These are phyloP conservation scores for Triglochin maritima DNA, from an alignment of 106 monocot species.

Conservation along the genomic window DNA sequence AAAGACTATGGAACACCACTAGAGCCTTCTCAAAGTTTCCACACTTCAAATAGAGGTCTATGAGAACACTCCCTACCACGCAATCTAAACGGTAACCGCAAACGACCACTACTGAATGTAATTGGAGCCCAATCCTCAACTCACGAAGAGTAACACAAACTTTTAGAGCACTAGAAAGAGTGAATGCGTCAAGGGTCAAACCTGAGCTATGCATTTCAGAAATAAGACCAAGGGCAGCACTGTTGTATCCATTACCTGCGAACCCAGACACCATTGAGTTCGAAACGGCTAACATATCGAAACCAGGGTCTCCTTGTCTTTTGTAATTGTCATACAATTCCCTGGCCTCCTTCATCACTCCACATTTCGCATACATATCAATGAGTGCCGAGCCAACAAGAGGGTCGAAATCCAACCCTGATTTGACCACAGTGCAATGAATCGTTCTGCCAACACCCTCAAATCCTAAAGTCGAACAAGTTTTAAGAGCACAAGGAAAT, in stretches of 20 bases:
- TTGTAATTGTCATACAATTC: conserved; percentile 23
- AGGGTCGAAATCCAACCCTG: conserved; percentile 16
- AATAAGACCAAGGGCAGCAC: conserved; percentile 35
- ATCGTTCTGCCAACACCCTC: conserved; percentile 29
- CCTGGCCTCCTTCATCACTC: conserved; percentile 22
- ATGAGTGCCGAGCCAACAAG: conserved; percentile 40
- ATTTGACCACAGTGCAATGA: conserved; percentile 46
- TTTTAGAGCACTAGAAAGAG: conserved; percentile 48
- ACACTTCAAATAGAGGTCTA: conserved; percentile 40
- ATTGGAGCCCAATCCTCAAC: conserved; percentile 32
- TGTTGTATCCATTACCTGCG: conserved; percentile 28
- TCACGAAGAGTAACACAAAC: conserved; percentile 25
- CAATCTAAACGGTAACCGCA: conserved; percentile 31
- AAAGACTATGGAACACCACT: conserved; percentile 26
- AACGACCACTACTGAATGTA: conserved; percentile 33
- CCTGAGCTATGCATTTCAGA: conserved; percentile 34
- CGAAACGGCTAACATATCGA: conserved; percentile 22
- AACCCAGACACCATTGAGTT: conserved; percentile 60
- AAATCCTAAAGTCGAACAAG: conserved; percentile 23
- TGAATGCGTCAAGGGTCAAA: conserved; percentile 29
- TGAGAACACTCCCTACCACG: conserved; percentile 46
- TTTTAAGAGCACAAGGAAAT: conserved; percentile 51
- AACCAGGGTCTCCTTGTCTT: background rate
- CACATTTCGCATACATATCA: conserved; percentile 59
- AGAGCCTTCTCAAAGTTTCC: conserved; percentile 34